phyloP scores from a whole-genome alignment of 106 monocot genomes.

The Acanthochlamys bracteata region DNA sequence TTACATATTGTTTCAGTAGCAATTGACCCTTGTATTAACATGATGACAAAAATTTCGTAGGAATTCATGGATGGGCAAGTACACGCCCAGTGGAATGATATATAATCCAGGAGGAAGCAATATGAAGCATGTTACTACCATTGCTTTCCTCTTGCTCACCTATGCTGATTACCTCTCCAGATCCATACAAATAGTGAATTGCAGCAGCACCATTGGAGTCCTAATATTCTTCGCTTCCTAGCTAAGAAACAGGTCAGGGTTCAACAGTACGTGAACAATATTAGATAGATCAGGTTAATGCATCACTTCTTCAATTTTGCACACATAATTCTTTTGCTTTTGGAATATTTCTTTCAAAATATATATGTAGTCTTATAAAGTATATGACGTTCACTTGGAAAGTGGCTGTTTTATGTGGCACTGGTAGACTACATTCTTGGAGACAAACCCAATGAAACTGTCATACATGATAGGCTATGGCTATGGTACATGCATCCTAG shows the following conservation, averaged over 20 bases:
- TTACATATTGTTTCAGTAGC: neutral
- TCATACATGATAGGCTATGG: conserved; percentile 82
- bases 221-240: conserved; percentile 47
- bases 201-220: conserved; percentile 48
- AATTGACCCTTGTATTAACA: too few relatives aligned
- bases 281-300: too few relatives aligned
- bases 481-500: conserved; percentile 61
- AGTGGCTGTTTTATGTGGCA: neutral
- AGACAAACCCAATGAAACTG: conserved; percentile 85
- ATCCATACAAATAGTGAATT: conserved; percentile 58
- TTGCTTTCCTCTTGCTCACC: conserved; percentile 79
- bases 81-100: conserved; percentile 76
- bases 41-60: neutral
- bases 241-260: conserved; percentile 76
- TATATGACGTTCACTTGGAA: too few relatives aligned
- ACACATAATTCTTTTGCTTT: too few relatives aligned
- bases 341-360: neutral
- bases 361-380: neutral
- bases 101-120: conserved; percentile 95
- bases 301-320: too few relatives aligned
- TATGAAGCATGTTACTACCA: conserved; percentile 96
- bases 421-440: conserved; percentile 85
- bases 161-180: conserved; percentile 73
- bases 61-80: conserved; percentile 8
- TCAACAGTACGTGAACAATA: neutral